These are phyloP conservation scores for Cynara cardunculus DNA, from an alignment of 129 eudicot species.

Conservation along the genomic window DNA sequence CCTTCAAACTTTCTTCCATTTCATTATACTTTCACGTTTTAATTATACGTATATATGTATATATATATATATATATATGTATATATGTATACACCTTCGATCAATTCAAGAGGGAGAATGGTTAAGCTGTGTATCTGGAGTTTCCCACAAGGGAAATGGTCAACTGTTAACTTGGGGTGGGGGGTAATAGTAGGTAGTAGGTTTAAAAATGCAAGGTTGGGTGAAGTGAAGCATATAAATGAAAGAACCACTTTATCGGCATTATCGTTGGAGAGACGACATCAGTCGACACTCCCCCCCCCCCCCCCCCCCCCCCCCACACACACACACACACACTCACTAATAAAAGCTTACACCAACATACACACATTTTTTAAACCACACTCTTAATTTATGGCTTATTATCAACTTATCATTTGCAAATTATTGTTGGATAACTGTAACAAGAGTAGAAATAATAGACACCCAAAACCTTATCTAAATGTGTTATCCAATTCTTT, in stretches of 20 bases:
- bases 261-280: slow-evolving; percentile 27
- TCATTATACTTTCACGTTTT: neutral
- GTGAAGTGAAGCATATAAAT: slow-evolving; percentile 5
- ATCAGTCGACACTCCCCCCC: slow-evolving; percentile 20
- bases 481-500: neutral
- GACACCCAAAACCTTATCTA: neutral
- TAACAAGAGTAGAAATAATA: neutral
- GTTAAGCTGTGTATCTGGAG: neutral
- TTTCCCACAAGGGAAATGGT: neutral
- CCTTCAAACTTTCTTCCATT: neutral
- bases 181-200: neutral
- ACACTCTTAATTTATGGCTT: neutral
- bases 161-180: neutral
- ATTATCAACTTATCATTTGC: slow-evolving; percentile 20
- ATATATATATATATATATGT: neutral
- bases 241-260: slow-evolving; percentile 33
- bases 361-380: neutral
- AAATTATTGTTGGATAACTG: slow-evolving; percentile 14
- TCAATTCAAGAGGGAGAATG: neutral
- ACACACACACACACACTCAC: slow-evolving; percentile 4
- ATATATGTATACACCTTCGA: neutral
- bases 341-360: slow-evolving; percentile 19
- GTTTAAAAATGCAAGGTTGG: slow-evolving; percentile 18
- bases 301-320: too few species aligned
- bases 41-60: neutral